phyloP scores from a whole-genome alignment of 345 rosid genomes.

The Eutrema yunnanense region DNA sequence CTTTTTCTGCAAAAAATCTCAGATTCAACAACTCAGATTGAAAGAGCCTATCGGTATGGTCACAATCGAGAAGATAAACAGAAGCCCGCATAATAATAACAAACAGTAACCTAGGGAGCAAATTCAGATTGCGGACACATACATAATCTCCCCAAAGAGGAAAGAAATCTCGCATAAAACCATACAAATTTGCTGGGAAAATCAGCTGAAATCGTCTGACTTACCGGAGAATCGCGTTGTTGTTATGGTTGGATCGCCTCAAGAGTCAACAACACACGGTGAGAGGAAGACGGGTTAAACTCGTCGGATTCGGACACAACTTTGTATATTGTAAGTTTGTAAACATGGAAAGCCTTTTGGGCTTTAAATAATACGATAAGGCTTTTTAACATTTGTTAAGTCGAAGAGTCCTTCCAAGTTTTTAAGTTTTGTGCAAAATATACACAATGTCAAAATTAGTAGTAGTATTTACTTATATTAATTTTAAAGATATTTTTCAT shows the following conservation, averaged over 20 bases:
- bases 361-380: too few relatives aligned
- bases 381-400: too few relatives aligned
- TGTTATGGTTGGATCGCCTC: neutral
- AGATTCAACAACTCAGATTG: neutral
- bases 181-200: neutral
- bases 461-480: too few relatives aligned
- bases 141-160: neutral
- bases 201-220: constrained; percentile 13
- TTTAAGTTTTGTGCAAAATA: too few relatives aligned
- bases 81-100: neutral
- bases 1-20: constrained; percentile 6
- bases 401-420: too few relatives aligned
- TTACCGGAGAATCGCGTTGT: constrained; percentile 12
- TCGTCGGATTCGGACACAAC: too few relatives aligned
- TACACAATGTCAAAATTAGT: too few relatives aligned
- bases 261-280: constrained; percentile 18
- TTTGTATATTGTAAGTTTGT: too few relatives aligned
- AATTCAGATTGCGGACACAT: neutral
- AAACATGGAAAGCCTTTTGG: neutral
- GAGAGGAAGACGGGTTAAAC: neutral
- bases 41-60: neutral
- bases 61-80: neutral
- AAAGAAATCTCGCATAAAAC: neutral
- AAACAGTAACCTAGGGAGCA: neutral
- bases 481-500: too few relatives aligned